phyloP scores from a whole-genome alignment of 495 filamentous ascomycete genomes.

The Xylaria bambusicola region DNA sequence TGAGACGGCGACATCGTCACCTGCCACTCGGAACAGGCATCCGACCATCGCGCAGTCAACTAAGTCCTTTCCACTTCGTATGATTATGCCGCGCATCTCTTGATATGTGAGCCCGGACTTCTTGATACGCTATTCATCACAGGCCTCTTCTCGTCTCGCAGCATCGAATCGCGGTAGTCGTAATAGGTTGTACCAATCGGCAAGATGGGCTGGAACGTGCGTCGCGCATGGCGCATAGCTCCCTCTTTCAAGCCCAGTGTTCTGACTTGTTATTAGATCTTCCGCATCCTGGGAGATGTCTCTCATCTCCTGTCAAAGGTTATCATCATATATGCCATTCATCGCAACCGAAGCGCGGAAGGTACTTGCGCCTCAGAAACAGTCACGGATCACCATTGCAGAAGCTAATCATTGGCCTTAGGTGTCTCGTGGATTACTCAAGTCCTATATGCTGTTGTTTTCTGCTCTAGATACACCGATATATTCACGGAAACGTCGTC shows the following conservation, averaged over 20 bases:
- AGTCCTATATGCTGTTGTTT: conserved; percentile 82
- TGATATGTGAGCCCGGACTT: background rate
- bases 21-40: background rate
- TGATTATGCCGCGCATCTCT: too few species aligned
- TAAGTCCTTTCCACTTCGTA: background rate
- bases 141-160: background rate
- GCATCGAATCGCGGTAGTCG: conserved; percentile 1
- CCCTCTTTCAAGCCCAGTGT: background rate
- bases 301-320: conserved; percentile 83
- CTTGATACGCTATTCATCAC: background rate
- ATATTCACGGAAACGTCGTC: conserved; percentile 57
- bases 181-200: background rate
- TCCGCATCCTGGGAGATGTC: conserved; percentile 79
- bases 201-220: conserved; percentile 23
- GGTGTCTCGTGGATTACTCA: conserved; percentile 95
- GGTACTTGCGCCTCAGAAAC: conserved; percentile 46
- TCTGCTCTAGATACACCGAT: conserved; percentile 84
- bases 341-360: conserved; percentile 84
- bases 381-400: background rate
- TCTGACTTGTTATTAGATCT: conserved; percentile 54
- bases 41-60: background rate
- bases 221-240: background rate
- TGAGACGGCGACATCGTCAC: background rate
- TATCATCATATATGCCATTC: conserved; percentile 89
- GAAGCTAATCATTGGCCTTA: conserved; percentile 37